These are phyloP conservation scores for Bertia moriformis DNA, from an alignment of 2,329 filamentous ascomycete genomes.

Conservation along the genomic window DNA sequence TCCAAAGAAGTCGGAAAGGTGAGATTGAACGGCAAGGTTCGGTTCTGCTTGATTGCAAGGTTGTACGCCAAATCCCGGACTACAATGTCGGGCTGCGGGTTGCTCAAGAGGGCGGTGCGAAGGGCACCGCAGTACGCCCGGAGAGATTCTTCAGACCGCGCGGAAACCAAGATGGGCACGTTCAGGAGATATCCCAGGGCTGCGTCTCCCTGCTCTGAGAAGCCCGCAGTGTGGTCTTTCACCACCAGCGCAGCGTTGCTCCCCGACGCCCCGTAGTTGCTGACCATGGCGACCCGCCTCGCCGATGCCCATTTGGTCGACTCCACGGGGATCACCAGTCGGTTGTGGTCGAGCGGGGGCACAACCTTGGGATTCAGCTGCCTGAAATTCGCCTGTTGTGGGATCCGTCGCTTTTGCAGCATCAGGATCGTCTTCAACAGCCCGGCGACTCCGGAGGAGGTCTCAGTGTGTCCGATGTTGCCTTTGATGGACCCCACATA, in stretches of 20 bases:
- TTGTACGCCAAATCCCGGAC: neutral
- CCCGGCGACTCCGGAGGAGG: conserved; percentile 11
- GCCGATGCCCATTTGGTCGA: neutral
- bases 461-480: conserved; percentile 11
- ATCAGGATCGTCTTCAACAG: conserved; percentile 12
- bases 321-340: conserved; percentile 2
- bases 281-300: conserved; percentile 13
- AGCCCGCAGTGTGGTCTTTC: no score
- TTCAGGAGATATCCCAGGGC: neutral
- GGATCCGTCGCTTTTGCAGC: conserved; percentile 8
- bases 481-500: conserved; percentile 12
- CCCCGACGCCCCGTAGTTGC: conserved; percentile 19
- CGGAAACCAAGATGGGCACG: no score
- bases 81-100: neutral
- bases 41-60: neutral
- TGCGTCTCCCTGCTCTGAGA: no score
- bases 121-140: neutral
- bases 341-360: neutral
- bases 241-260: conserved; percentile 6
- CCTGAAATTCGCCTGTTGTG: conserved; percentile 8
- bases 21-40: neutral
- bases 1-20: neutral
- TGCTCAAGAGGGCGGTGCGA: neutral
- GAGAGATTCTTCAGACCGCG: neutral
- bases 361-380: conserved; percentile 11